These are phyloP conservation scores for Lepiota subincarnata DNA, from an alignment of 768 basidiomycete genomes.

Conservation along the genomic window DNA sequence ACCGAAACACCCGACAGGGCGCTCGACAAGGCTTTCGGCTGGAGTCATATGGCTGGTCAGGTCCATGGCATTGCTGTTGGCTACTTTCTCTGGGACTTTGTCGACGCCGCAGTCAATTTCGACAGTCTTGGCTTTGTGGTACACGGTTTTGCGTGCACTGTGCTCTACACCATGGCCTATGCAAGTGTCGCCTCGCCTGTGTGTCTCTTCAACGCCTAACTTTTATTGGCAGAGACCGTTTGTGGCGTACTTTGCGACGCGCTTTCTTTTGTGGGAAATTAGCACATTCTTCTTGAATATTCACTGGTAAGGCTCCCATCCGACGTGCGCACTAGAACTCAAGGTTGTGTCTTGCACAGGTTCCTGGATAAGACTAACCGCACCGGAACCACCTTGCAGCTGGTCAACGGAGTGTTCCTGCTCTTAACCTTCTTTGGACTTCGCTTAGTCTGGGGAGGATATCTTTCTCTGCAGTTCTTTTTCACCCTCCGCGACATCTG, in stretches of 20 bases:
- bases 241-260: constrained; percentile 70
- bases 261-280: constrained; percentile 82
- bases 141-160: constrained; percentile 69
- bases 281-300: constrained; percentile 87
- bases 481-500: constrained; percentile 53
- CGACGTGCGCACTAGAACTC: not conserved
- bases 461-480: constrained; percentile 58
- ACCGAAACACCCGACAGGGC: constrained; percentile 37
- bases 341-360: constrained; percentile 31
- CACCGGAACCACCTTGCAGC: constrained; percentile 63
- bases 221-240: constrained; percentile 59
- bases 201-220: too few relatives aligned
- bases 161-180: constrained; percentile 65
- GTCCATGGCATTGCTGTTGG: constrained; percentile 69
- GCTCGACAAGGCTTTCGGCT: constrained; percentile 73
- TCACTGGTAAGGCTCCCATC: constrained; percentile 58
- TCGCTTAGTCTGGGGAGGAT: constrained; percentile 68
- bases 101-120: constrained; percentile 68
- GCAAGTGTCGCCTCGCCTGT: constrained; percentile 37
- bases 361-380: constrained; percentile 73
- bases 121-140: constrained; percentile 70
- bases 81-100: constrained; percentile 81
- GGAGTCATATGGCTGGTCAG: constrained; percentile 54
- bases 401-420: constrained; percentile 68
- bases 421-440: constrained; percentile 65